Conservation (phyloP, 2,329 filamentous ascomycete genomes). For the Phyllosticta citribraziliensis region DNA sequence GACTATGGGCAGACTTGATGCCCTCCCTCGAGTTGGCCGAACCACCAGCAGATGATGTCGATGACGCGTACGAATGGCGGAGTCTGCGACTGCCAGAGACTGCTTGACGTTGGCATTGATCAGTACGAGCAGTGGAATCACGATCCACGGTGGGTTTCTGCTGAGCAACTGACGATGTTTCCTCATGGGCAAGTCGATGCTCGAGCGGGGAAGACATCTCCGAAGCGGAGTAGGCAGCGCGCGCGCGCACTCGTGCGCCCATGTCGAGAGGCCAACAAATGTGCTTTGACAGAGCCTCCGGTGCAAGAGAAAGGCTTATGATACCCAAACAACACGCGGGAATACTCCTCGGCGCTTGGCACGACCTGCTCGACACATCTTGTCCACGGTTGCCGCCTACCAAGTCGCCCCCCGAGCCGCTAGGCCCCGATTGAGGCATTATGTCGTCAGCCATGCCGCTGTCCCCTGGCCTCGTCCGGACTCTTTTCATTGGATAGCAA, state of each 20-base stretch:
- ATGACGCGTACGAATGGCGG: not conserved
- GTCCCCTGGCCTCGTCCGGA: constrained; percentile 2
- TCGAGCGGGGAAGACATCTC: not conserved
- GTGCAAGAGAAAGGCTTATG: not conserved
- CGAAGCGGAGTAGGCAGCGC: not conserved
- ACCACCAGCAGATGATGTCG: not conserved
- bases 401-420: not conserved
- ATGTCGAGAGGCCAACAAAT: not conserved
- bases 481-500: constrained; percentile 7
- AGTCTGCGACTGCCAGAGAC: not conserved
- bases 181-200: not conserved
- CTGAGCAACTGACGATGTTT: not conserved
- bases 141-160: not conserved
- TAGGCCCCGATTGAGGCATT: not conserved
- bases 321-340: not conserved
- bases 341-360: not conserved
- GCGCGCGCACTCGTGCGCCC: no score
- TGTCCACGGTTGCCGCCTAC: not conserved
- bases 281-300: not conserved
- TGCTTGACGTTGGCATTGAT: not conserved
- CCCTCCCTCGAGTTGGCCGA: not conserved
- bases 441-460: constrained; percentile 7
- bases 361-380: not conserved
- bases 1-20: not conserved
- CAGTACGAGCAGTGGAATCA: not conserved